A percentile compares a stretch with the other conserved stretches of the same genome.
phyloP scores from a whole-genome alignment of 306 rosid genomes.

The Potentilla sterilis region DNA sequence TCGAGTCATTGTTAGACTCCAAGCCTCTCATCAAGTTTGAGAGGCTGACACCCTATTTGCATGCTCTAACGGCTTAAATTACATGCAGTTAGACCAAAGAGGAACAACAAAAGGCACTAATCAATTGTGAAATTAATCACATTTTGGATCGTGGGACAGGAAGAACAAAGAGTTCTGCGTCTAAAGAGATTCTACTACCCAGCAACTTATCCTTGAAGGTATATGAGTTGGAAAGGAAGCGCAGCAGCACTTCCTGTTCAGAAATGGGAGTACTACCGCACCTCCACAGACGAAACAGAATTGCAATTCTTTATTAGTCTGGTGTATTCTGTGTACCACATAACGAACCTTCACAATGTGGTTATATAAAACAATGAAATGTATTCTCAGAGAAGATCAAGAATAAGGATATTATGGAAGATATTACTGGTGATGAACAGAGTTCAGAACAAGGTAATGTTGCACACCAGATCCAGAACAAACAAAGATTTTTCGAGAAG shows the following conservation, averaged over 20 bases:
- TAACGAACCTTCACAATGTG: conserved; percentile 38
- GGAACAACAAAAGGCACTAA: conserved; percentile 26
- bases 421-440: conserved; percentile 14
- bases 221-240: conserved; percentile 39
- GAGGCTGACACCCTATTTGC: conserved; percentile 37
- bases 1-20: conserved; percentile 49
- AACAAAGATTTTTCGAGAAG: conserved; percentile 23
- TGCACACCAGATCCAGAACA: conserved; percentile 12
- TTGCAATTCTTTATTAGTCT: conserved; percentile 35
- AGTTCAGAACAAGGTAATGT: neutral
- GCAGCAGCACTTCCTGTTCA: conserved; percentile 29
- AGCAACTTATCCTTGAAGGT: conserved; percentile 40
- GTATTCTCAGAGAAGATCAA: conserved; percentile 17
- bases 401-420: conserved; percentile 6
- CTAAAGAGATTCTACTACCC: conserved; percentile 32
- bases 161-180: conserved; percentile 24
- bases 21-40: conserved; percentile 51
- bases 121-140: conserved; percentile 27
- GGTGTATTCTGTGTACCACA: conserved; percentile 22
- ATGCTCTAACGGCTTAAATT: conserved; percentile 34
- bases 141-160: conserved; percentile 16
- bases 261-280: conserved; percentile 36
- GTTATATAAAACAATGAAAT: conserved; percentile 11
- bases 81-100: conserved; percentile 35
- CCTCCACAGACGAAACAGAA: conserved; percentile 30